These are phyloP conservation scores for Eutrema japonicum DNA, from an alignment of 345 rosid species.

Conservation along the genomic window DNA sequence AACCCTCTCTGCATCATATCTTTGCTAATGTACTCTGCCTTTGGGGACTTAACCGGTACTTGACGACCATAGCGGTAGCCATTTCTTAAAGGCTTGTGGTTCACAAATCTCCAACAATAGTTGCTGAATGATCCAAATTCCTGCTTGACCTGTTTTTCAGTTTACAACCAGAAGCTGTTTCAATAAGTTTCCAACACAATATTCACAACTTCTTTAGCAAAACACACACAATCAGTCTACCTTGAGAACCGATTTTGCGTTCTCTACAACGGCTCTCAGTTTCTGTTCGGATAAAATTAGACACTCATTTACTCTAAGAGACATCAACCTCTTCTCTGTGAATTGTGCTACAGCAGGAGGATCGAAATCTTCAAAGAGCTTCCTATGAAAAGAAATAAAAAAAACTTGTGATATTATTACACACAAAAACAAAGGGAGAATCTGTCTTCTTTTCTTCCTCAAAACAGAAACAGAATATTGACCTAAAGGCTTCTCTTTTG, in stretches of 20 bases:
- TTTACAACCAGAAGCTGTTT: background rate
- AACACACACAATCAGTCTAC: slow-evolving; percentile 32
- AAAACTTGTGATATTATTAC: background rate
- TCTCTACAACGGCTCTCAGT: slow-evolving; percentile 81
- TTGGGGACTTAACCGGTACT: slow-evolving; percentile 85
- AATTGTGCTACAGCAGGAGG: slow-evolving; percentile 62
- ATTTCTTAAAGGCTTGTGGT: slow-evolving; percentile 61
- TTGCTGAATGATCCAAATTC: slow-evolving; percentile 84
- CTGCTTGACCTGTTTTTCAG: slow-evolving; percentile 62
- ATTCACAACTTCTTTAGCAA: background rate
- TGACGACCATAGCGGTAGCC: slow-evolving; percentile 77
- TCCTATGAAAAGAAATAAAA: slow-evolving; percentile 50
- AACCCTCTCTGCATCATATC: slow-evolving; percentile 94
- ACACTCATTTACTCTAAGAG: slow-evolving; percentile 66
- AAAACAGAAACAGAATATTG: background rate
- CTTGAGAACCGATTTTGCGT: slow-evolving; percentile 79
- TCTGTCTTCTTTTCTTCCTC: background rate
- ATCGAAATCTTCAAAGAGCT: slow-evolving; percentile 73
- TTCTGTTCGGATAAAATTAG: slow-evolving; percentile 79
- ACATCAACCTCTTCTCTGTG: slow-evolving; percentile 70
- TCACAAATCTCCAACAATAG: slow-evolving; percentile 83
- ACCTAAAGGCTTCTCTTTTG: slow-evolving; percentile 75
- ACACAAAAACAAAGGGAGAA: slow-evolving; percentile 8
- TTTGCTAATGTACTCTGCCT: slow-evolving; percentile 86
- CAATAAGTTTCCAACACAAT: background rate